These are phyloP conservation scores for Elongisporangium senticosum DNA, from an alignment of 352 stramenopile species.

Conservation along the genomic window DNA sequence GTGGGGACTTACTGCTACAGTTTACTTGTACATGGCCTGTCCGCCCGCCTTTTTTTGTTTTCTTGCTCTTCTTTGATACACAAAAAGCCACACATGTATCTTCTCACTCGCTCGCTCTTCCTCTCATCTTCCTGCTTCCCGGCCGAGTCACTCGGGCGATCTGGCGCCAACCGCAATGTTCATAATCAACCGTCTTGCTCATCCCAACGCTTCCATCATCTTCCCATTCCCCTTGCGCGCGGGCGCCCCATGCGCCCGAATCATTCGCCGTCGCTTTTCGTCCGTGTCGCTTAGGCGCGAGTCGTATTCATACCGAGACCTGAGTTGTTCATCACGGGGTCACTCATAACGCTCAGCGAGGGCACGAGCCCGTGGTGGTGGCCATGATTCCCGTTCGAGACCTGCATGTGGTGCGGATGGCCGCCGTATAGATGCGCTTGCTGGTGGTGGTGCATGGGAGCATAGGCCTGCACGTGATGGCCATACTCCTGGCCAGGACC, in stretches of 20 bases:
- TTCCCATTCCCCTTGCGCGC: constrained; percentile 1
- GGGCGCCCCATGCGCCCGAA: neutral
- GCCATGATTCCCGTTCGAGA: constrained; percentile 17
- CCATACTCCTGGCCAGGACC: constrained; percentile 16
- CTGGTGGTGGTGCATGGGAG: constrained; percentile 17
- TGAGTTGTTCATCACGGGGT: constrained; percentile 6
- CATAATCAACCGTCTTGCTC: constrained; percentile 15
- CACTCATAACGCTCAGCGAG: constrained; percentile 34
- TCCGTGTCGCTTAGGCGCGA: constrained; percentile 23
- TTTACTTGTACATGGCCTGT: constrained; percentile 44
- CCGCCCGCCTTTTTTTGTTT: constrained; percentile 11
- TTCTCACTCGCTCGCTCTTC: constrained; percentile 18
- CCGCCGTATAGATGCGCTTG: constrained; percentile 25
- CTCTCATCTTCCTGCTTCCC: constrained; percentile 18
- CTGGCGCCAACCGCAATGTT: constrained; percentile 9
- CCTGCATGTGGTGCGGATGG: constrained; percentile 15
- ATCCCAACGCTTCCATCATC: neutral
- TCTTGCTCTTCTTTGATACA: constrained; percentile 52
- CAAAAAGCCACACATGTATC: constrained; percentile 40
- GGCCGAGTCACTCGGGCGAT: constrained; percentile 11
- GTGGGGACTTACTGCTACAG: constrained; percentile 65
- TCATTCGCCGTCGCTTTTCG: neutral
- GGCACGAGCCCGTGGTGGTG: constrained; percentile 18
- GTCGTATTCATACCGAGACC: constrained; percentile 46
- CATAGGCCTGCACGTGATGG: constrained; percentile 14